A percentile compares a stretch with the other conserved stretches of the same genome.
phyloP scores from a whole-genome alignment of 495 filamentous ascomycete genomes.

The Platismatia glauca region DNA sequence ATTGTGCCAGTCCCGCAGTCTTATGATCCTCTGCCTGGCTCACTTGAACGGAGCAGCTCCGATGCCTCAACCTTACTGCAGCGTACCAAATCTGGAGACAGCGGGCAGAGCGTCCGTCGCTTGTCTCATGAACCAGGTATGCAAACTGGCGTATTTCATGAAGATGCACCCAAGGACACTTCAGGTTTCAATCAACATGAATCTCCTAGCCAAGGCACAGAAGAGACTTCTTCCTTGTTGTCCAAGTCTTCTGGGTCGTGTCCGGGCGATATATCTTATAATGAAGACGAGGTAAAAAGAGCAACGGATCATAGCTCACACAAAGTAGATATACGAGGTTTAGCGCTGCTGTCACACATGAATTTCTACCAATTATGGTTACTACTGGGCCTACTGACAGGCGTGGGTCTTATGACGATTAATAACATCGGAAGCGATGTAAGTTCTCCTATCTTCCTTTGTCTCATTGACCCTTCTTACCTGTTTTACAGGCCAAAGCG shows the following conservation, averaged over 20 bases:
- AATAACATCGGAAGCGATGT: slow-evolving; percentile 97
- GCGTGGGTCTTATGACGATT: slow-evolving; percentile 96
- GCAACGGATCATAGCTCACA: slow-evolving; percentile 40
- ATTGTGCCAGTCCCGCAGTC: slow-evolving; percentile 54
- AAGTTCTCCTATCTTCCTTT: slow-evolving; percentile 20
- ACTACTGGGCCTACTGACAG: slow-evolving; percentile 79
- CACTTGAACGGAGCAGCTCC: slow-evolving; percentile 41
- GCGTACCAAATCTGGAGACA: slow-evolving; percentile 50
- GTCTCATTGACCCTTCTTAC: slow-evolving; percentile 8
- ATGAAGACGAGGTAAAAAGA: slow-evolving; percentile 13
- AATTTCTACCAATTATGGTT: slow-evolving; percentile 89
- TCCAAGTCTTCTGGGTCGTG: slow-evolving; percentile 45
- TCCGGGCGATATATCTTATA: slow-evolving; percentile 33
- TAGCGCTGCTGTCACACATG: slow-evolving; percentile 59
- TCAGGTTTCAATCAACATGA: slow-evolving; percentile 21
- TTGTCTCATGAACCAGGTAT: slow-evolving; percentile 57
- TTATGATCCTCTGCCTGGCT: slow-evolving; percentile 57
- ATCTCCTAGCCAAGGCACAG: slow-evolving; percentile 36
- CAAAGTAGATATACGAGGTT: slow-evolving; percentile 82
- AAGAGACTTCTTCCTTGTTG: slow-evolving; percentile 81
- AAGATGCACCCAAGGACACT: slow-evolving; percentile 7
- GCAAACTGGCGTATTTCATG: slow-evolving; percentile 34
- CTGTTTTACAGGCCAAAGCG: slow-evolving; percentile 43
- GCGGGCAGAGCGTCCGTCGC: slow-evolving; percentile 35
- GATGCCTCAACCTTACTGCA: slow-evolving; percentile 42